These are phyloP conservation scores for Calonectria multiphialidica DNA, from an alignment of 2,329 filamentous ascomycete species.

Conservation along the genomic window DNA sequence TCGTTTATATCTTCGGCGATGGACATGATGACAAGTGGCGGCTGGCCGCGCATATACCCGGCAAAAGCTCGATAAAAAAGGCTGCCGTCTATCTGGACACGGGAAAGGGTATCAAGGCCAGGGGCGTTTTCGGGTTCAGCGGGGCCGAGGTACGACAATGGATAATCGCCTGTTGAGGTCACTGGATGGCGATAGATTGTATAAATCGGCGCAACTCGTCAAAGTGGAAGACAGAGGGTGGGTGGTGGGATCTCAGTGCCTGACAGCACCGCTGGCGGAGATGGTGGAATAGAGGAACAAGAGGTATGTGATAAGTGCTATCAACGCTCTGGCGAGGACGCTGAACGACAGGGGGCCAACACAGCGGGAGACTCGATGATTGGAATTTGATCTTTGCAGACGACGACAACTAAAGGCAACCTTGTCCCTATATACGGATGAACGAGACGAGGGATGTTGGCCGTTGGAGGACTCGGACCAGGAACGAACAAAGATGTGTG, in stretches of 20 bases:
- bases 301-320: not conserved
- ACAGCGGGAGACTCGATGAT: not conserved
- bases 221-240: not conserved
- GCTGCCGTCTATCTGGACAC: not conserved
- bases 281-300: not conserved
- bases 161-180: not conserved
- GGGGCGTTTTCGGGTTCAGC: not conserved
- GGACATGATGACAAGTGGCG: not conserved
- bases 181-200: not conserved
- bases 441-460: not conserved
- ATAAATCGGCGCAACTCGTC: not conserved
- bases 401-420: not conserved
- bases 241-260: conserved; percentile 1
- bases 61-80: not conserved
- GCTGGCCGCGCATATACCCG: not conserved
- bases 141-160: not conserved
- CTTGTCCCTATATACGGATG: not conserved
- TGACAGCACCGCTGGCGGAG: not conserved
- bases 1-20: not conserved
- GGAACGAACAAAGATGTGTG: not conserved
- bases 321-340: not conserved
- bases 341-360: not conserved
- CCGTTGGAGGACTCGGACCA: not conserved
- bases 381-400: not conserved
- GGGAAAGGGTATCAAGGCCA: not conserved